A percentile compares a stretch with the other conserved stretches of the same genome.
Evolutionary conservation across 192 early-diverging fungal species (phyloP).

Genomic region (Funneliformis geosporum): DNA sequence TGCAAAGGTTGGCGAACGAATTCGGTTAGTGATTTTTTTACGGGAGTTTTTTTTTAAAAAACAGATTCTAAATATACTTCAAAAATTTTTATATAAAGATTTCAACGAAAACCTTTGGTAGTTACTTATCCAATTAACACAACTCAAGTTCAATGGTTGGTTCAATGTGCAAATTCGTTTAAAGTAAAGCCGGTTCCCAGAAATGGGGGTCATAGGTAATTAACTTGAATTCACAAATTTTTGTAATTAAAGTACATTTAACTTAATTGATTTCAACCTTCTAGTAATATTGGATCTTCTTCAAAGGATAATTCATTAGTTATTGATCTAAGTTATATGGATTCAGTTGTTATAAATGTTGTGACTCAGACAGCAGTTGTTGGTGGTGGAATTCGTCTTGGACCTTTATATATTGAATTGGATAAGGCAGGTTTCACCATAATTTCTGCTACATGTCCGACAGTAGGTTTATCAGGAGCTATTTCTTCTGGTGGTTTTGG

Average conservation of each 20-base stretch:
- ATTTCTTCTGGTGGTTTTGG: slow-evolving; percentile 55
- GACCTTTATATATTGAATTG: slow-evolving; percentile 49
- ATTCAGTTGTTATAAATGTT: slow-evolving; percentile 26
- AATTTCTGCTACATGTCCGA: slow-evolving; percentile 49
- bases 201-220: slow-evolving; percentile 31
- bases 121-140: slow-evolving; percentile 21
- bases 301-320: slow-evolving; percentile 44
- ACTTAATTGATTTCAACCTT: background rate
- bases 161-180: slow-evolving; percentile 8
- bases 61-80: background rate
- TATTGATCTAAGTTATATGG: slow-evolving; percentile 49
- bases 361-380: slow-evolving; percentile 36
- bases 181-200: background rate
- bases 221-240: background rate
- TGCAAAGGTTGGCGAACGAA: background rate
- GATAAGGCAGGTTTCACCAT: slow-evolving; percentile 37
- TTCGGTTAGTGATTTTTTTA: background rate
- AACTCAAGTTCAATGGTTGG: slow-evolving; percentile 22
- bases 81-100: background rate
- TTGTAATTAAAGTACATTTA: background rate
- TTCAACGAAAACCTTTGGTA: background rate
- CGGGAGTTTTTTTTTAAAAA: background rate
- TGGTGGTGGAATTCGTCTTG: slow-evolving; percentile 52
- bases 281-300: slow-evolving; percentile 10
- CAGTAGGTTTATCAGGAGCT: slow-evolving; percentile 55